These are phyloP conservation scores for Hibiscus trionum DNA, from an alignment of 345 rosid species.

Conservation along the genomic window DNA sequence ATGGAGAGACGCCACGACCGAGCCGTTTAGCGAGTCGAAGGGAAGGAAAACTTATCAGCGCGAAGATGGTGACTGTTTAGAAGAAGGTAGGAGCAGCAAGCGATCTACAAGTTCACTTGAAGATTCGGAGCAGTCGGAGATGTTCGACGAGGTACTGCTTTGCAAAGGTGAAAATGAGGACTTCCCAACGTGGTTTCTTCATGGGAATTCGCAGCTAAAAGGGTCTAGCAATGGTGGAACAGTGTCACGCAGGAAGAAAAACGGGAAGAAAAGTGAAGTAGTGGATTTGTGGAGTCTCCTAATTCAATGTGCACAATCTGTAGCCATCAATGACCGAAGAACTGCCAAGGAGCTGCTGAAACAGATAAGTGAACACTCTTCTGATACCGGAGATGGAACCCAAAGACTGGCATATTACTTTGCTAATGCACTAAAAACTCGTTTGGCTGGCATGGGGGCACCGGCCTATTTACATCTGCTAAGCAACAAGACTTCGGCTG, in stretches of 20 bases:
- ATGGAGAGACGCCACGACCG: not conserved
- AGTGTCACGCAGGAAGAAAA: constrained; percentile 1
- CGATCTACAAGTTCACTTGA: constrained; percentile 33
- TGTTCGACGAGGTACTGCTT: constrained; percentile 40
- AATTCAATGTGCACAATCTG: constrained; percentile 27
- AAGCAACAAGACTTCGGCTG: constrained; percentile 9
- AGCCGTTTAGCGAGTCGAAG: constrained; percentile 9
- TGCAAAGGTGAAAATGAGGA: constrained; percentile 16
- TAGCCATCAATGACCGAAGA: constrained; percentile 20
- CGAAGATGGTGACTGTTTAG: constrained; percentile 23
- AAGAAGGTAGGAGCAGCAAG: constrained; percentile 43
- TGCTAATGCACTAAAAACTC: constrained; percentile 34
- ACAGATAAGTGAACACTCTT: constrained; percentile 33
- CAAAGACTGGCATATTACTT: constrained; percentile 35
- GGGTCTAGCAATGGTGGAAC: constrained; percentile 1
- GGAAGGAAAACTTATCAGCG: constrained; percentile 31
- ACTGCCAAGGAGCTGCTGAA: constrained; percentile 21
- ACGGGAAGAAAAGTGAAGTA: not conserved
- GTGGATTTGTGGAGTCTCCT: constrained; percentile 30
- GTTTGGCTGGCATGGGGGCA: constrained; percentile 20
- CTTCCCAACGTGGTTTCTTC: not conserved
- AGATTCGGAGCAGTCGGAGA: constrained; percentile 34
- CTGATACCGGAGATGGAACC: constrained; percentile 29
- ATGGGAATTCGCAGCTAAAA: not conserved
- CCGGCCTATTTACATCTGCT: constrained; percentile 7